These are phyloP conservation scores for Pseudogymnoascus destructans DNA, from an alignment of 2,329 filamentous ascomycete species.

Conservation along the genomic window DNA sequence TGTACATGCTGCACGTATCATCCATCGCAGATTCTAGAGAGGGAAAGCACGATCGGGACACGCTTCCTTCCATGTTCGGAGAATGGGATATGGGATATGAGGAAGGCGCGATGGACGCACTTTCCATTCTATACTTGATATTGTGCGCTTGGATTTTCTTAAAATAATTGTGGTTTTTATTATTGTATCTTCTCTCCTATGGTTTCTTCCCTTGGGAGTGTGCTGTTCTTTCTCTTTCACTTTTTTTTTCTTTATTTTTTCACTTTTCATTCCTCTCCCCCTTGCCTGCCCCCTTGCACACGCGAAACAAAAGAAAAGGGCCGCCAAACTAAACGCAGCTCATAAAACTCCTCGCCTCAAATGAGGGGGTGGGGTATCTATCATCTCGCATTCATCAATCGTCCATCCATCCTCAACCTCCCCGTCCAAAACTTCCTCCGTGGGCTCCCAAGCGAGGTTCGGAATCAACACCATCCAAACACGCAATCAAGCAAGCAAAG, in stretches of 20 bases:
- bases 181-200: conserved; percentile 1
- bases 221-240: background rate
- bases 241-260: background rate
- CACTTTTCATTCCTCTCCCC: background rate
- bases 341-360: background rate
- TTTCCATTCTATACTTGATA: background rate
- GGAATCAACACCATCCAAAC: background rate
- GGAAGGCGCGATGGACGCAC: no score
- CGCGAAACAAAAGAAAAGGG: background rate
- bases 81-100: background rate
- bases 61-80: background rate
- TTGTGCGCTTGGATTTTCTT: background rate
- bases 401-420: background rate
- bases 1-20: background rate
- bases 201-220: background rate
- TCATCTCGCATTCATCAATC: background rate
- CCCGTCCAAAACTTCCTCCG: background rate
- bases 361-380: background rate
- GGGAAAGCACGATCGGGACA: no score
- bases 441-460: background rate
- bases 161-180: background rate
- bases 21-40: no score
- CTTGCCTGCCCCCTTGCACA: background rate
- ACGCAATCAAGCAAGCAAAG: background rate
- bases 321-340: background rate